These are phyloP conservation scores for Aspergillus tubingensis DNA, from an alignment of 2,329 filamentous ascomycete genomes.

Conservation along the genomic window DNA sequence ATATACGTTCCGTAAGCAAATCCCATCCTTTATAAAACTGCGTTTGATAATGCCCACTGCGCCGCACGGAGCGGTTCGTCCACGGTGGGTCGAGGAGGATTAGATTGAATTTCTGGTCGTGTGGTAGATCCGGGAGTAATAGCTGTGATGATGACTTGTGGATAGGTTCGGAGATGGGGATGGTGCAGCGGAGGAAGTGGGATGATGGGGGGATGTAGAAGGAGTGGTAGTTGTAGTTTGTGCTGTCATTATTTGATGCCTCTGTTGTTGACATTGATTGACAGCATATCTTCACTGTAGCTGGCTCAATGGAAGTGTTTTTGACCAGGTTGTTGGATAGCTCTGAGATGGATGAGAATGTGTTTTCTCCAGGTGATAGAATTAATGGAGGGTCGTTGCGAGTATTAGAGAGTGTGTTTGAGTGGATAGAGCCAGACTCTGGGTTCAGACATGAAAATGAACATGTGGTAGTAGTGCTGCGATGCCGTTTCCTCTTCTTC, in stretches of 20 bases:
- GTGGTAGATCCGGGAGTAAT: constrained; percentile 28
- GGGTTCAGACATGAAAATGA: too few species aligned
- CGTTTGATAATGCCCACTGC: constrained; percentile 51
- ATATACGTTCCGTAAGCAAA: constrained; percentile 36
- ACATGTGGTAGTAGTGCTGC: neutral
- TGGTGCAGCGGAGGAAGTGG: constrained; percentile 47
- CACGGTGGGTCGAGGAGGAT: constrained; percentile 66
- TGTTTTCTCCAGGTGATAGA: constrained; percentile 36
- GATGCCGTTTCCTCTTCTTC: constrained; percentile 9
- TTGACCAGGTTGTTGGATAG: constrained; percentile 29
- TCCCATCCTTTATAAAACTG: constrained; percentile 33
- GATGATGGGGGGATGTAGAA: constrained; percentile 53
- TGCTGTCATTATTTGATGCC: constrained; percentile 5
- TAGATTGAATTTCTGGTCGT: constrained; percentile 54
- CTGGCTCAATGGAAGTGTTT: constrained; percentile 31
- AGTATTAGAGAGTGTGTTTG: neutral
- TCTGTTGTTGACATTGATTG: neutral
- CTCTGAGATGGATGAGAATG: constrained; percentile 27
- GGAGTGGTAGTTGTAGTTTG: constrained; percentile 18
- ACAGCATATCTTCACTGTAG: constrained; percentile 18
- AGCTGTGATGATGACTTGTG: neutral
- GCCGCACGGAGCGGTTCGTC: constrained; percentile 62
- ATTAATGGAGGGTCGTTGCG: constrained; percentile 32
- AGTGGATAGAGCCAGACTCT: neutral
- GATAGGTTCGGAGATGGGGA: constrained; percentile 29